These are phyloP conservation scores for Rhodotorula sp. DNA, from an alignment of 1,284 basidiomycete genomes.

Conservation along the genomic window DNA sequence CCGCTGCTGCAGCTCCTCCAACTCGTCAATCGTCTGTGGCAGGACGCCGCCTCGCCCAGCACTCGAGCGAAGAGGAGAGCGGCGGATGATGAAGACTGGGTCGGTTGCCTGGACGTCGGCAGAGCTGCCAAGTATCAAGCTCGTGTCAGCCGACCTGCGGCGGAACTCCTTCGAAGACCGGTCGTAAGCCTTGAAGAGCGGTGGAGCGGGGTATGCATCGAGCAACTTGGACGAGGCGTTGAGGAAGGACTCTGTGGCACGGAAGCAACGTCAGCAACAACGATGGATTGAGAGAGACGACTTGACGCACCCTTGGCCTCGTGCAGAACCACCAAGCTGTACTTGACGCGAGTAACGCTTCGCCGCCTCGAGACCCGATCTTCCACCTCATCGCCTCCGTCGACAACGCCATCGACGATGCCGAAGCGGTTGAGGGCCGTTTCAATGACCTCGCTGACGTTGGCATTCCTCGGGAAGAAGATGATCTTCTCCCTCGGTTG, in stretches of 20 bases:
- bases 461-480: conserved; percentile 86
- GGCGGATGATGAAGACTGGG: conserved; percentile 74
- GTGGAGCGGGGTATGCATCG: conserved; percentile 77
- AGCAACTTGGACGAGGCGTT: conserved; percentile 73
- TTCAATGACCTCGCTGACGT: conserved; percentile 94
- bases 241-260: conserved; percentile 65
- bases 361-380: conserved; percentile 79
- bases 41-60: conserved; percentile 18
- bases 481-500: conserved; percentile 63
- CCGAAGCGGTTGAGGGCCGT: conserved; percentile 86
- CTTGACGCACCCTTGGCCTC: conserved; percentile 55
- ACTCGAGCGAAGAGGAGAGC: conserved; percentile 20
- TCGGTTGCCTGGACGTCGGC: conserved; percentile 79
- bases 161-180: conserved; percentile 63
- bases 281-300: not conserved
- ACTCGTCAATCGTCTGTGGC: conserved; percentile 38
- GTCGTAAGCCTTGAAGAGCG: conserved; percentile 64
- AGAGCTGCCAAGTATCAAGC: conserved; percentile 63
- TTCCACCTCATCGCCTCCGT: conserved; percentile 95
- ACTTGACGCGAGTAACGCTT: conserved; percentile 74
- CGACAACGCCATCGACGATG: conserved; percentile 89
- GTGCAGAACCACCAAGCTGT: conserved; percentile 62
- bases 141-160: conserved; percentile 83
- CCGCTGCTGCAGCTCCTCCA: conserved; percentile 31
- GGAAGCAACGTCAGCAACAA: not conserved